Conservation (phyloP, 371 early-diverging fungal genomes). For the Rhizomucor miehei region DNA sequence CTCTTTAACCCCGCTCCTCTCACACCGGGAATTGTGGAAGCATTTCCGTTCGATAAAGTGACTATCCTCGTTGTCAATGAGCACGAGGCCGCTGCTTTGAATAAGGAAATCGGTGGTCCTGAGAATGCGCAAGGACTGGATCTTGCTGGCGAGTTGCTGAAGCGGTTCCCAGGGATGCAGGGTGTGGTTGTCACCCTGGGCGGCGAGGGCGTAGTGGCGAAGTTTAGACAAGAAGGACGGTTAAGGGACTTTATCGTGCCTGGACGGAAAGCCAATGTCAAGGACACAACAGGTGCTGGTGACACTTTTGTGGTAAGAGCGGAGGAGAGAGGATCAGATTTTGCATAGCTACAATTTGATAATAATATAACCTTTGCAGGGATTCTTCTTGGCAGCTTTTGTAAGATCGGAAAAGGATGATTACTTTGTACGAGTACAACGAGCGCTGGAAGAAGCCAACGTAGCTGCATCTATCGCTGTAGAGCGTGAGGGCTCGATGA, state of each 20-base stretch:
- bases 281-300: constrained; percentile 79
- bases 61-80: constrained; percentile 83
- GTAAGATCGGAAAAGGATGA: constrained; percentile 29
- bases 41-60: constrained; percentile 62
- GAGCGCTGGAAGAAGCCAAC: constrained; percentile 49
- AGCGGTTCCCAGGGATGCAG: constrained; percentile 41
- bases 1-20: constrained; percentile 90
- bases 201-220: constrained; percentile 56
- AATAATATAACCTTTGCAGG: constrained; percentile 35
- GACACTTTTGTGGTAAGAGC: constrained; percentile 78
- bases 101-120: constrained; percentile 27
- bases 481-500: constrained; percentile 59
- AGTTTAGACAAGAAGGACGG: constrained; percentile 33
- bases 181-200: constrained; percentile 79
- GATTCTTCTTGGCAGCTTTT: constrained; percentile 72
- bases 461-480: constrained; percentile 61
- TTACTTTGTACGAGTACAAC: constrained; percentile 40
- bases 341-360: not conserved
- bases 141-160: constrained; percentile 37
- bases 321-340: not conserved
- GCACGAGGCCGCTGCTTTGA: constrained; percentile 61
- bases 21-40: constrained; percentile 46
- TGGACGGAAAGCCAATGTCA: constrained; percentile 44
- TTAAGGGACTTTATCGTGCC: constrained; percentile 39
- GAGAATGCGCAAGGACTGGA: constrained; percentile 25